Evolutionary conservation across 495 filamentous ascomycete species (phyloP).

Genomic region (Friedmanniomyces endolithicus): DNA sequence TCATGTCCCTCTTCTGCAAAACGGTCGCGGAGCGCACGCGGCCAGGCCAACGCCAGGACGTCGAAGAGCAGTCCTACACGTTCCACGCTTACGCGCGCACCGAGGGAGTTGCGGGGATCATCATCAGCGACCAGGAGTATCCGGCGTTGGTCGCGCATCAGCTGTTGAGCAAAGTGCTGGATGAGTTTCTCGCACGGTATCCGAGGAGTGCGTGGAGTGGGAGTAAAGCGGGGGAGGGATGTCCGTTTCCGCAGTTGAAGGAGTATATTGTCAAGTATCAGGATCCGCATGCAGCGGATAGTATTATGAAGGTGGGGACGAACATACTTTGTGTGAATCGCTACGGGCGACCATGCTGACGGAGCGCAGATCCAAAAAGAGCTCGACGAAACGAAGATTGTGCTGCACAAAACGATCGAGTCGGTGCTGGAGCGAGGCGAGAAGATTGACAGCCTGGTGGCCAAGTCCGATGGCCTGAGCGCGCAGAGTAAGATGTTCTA

Average conservation of each 20-base stretch:
- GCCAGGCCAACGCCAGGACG: constrained; percentile 79
- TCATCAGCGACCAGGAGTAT: constrained; percentile 85
- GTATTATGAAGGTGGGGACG: constrained; percentile 48
- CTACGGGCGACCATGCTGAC: no score
- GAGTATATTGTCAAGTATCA: constrained; percentile 44
- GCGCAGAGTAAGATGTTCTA: constrained; percentile 96
- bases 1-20: constrained; percentile 57
- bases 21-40: constrained; percentile 69
- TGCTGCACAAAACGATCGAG: constrained; percentile 93
- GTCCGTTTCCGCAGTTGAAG: constrained; percentile 58
- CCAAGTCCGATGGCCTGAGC: constrained; percentile 77
- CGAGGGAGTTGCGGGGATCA: constrained; percentile 76
- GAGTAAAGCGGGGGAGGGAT: constrained; percentile 37
- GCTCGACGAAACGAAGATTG: constrained; percentile 95
- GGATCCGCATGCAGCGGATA: constrained; percentile 25
- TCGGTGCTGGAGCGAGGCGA: constrained; percentile 78
- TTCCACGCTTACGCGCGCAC: constrained; percentile 85
- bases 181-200: constrained; percentile 79
- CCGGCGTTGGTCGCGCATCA: constrained; percentile 85
- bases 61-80: constrained; percentile 78
- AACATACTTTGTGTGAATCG: no score
- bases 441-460: constrained; percentile 82
- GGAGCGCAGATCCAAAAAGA: constrained; percentile 79
- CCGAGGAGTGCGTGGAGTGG: constrained; percentile 54
- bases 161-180: constrained; percentile 78